These are phyloP conservation scores for Epicoccum sorghinum DNA, from an alignment of 2,329 filamentous ascomycete genomes.

Conservation along the genomic window DNA sequence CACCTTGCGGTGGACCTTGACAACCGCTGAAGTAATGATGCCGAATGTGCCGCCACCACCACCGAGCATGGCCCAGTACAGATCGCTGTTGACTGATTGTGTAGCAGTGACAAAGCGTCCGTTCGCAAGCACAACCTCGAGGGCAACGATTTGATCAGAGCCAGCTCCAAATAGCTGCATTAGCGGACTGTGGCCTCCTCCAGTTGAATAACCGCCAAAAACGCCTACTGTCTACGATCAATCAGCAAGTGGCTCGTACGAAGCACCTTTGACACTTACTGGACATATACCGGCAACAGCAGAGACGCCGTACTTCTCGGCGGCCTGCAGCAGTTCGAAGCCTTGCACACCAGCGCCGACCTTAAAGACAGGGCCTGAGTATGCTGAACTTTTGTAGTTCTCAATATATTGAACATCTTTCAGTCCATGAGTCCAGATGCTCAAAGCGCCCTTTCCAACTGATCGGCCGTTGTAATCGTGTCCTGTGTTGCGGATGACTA, in stretches of 20 bases:
- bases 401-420: slow-evolving; percentile 38
- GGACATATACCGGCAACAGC: slow-evolving; percentile 47
- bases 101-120: slow-evolving; percentile 35
- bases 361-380: slow-evolving; percentile 40
- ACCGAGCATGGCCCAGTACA: slow-evolving; percentile 50
- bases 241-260: background rate
- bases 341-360: slow-evolving; percentile 42
- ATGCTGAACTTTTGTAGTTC: slow-evolving; percentile 32
- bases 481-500: slow-evolving; percentile 42
- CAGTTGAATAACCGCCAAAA: slow-evolving; percentile 48
- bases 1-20: slow-evolving; percentile 41
- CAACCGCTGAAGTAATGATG: slow-evolving; percentile 41
- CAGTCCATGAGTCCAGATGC: slow-evolving; percentile 39
- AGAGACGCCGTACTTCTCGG: slow-evolving; percentile 37
- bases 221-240: slow-evolving; percentile 56
- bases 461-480: slow-evolving; percentile 42
- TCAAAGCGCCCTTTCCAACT: slow-evolving; percentile 34
- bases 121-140: slow-evolving; percentile 41
- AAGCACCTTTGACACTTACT: background rate
- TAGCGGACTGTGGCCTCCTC: slow-evolving; percentile 62
- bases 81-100: slow-evolving; percentile 41
- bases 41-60: slow-evolving; percentile 46
- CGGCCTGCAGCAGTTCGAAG: slow-evolving; percentile 37
- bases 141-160: slow-evolving; percentile 45
- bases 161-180: slow-evolving; percentile 53